Percentiles rank a stretch among this genome's conserved stretches.
Conservation (phyloP, 192 early-diverging fungal species). For the Oehlia diaphana region DNA sequence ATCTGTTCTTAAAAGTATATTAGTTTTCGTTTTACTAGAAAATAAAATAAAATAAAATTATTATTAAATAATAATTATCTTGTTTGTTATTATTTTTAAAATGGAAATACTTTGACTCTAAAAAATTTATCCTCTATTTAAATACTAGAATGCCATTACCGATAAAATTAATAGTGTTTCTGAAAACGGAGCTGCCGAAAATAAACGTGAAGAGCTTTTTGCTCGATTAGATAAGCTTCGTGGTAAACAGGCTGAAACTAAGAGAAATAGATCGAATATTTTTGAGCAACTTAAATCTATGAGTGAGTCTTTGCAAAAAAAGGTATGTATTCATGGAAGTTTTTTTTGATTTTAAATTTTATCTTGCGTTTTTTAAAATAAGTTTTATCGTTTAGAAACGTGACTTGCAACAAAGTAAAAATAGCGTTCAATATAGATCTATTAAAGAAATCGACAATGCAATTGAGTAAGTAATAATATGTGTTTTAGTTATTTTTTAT, state of each 20-base stretch:
- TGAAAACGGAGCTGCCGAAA: constrained; percentile 53
- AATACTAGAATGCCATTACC: constrained; percentile 54
- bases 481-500: not conserved
- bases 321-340: constrained; percentile 46
- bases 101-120: not conserved
- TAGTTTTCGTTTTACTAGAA: not conserved
- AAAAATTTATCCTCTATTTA: not conserved
- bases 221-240: constrained; percentile 65
- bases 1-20: constrained; percentile 49
- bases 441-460: constrained; percentile 76
- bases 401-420: constrained; percentile 71
- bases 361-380: not conserved
- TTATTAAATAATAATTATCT: no score
- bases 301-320: constrained; percentile 77
- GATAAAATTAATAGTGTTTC: constrained; percentile 57
- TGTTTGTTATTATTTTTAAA: no score
- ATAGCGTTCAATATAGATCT: constrained; percentile 79
- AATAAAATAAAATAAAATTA: no score
- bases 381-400: constrained; percentile 45
- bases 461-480: constrained; percentile 59
- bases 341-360: not conserved
- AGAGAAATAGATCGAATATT: constrained; percentile 66
- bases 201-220: constrained; percentile 61
- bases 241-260: constrained; percentile 69
- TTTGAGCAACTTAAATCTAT: constrained; percentile 73